Evolutionary conservation across 495 filamentous ascomycete genomes (phyloP).

Genomic region (Penicillium lividum): DNA sequence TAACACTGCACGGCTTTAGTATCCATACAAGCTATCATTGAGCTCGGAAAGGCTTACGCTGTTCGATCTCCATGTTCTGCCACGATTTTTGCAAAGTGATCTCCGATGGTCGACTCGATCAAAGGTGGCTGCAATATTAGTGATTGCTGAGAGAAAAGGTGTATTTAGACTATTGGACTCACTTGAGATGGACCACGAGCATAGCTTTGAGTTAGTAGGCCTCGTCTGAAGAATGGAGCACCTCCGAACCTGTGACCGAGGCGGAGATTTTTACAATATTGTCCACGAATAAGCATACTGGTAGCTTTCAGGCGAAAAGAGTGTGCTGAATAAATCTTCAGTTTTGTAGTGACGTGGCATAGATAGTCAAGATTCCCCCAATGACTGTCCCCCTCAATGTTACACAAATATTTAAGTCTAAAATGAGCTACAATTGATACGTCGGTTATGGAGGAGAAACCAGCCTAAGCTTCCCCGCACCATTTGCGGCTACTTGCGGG

Average conservation of each 20-base stretch:
- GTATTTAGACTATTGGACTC: slow-evolving; percentile 4
- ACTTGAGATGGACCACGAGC: slow-evolving; percentile 47
- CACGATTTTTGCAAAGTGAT: slow-evolving; percentile 77
- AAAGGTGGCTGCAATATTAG: slow-evolving; percentile 61
- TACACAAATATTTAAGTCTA: neutral
- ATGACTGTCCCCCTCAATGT: neutral
- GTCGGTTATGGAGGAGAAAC: neutral
- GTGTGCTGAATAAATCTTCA: neutral
- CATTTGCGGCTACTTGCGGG: neutral
- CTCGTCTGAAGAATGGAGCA: slow-evolving; percentile 17
- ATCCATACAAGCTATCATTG: neutral
- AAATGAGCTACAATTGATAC: neutral
- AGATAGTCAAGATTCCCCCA: neutral
- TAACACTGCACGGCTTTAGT: slow-evolving; percentile 49
- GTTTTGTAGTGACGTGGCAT: neutral
- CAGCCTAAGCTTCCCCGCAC: neutral
- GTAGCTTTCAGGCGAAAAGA: neutral
- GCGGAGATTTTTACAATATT: slow-evolving; percentile 13
- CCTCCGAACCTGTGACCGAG: neutral
- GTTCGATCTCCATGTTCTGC: slow-evolving; percentile 69
- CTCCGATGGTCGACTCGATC: slow-evolving; percentile 71
- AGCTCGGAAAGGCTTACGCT: slow-evolving; percentile 52
- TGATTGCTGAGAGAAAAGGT: neutral
- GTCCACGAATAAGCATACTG: slow-evolving; percentile 19
- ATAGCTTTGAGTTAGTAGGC: slow-evolving; percentile 49